Conservation (phyloP, 345 rosid genomes). For the Eutrema heterophyllum region DNA sequence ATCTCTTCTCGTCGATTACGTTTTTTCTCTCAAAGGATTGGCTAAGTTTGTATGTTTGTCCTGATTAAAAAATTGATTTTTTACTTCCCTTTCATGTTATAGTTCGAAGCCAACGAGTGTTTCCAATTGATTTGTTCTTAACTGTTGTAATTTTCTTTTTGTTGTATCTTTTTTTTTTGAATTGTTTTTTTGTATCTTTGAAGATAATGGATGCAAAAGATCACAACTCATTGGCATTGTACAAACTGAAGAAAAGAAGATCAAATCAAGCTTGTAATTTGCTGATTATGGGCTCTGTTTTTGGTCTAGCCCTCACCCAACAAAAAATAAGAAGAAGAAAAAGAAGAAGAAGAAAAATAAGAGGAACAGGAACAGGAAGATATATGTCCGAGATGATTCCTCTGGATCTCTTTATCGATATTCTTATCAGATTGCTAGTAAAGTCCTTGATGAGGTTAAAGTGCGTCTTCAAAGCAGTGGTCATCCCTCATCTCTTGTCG, state of each 20-base stretch:
- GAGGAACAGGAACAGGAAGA: neutral
- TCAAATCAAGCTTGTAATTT: constrained; percentile 20
- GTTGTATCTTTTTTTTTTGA: too few relatives aligned
- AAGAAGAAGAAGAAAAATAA: neutral
- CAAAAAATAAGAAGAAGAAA: neutral
- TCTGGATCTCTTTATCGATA: neutral
- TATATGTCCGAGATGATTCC: neutral
- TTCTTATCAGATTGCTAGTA: neutral
- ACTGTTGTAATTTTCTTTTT: too few relatives aligned
- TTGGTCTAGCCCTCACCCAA: neutral
- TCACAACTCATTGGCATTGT: constrained; percentile 56
- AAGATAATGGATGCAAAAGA: constrained; percentile 70
- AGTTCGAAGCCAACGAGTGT: neutral
- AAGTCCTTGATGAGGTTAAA: neutral
- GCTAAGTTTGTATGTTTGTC: too few relatives aligned
- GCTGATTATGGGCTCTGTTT: neutral
- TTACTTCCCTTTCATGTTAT: neutral
- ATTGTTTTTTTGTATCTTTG: neutral
- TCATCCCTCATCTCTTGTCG: neutral
- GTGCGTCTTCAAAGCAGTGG: constrained; percentile 14
- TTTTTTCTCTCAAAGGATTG: too few relatives aligned
- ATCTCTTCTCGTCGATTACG: too few relatives aligned
- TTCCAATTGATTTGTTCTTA: neutral
- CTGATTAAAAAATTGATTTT: neutral
- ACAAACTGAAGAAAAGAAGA: constrained; percentile 14